Conservation (phyloP, 2,329 filamentous ascomycete species). For the Clonostachys sp. region DNA sequence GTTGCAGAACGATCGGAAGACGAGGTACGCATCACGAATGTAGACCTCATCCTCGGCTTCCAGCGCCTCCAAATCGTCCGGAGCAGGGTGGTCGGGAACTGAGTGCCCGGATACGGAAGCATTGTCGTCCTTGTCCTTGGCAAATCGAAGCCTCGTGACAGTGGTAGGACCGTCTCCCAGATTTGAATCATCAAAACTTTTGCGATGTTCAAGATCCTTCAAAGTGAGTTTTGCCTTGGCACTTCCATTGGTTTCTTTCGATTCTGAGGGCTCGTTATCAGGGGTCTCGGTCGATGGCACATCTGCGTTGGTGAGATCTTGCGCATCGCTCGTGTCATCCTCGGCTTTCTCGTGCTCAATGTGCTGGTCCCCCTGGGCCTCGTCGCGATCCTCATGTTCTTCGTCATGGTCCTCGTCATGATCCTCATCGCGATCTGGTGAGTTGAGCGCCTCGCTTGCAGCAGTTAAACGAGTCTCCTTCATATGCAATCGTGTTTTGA, state of each 20-base stretch:
- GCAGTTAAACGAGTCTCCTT: conserved; percentile 73
- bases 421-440: too few species aligned
- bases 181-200: conserved; percentile 65
- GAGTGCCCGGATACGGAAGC: conserved; percentile 48
- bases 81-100: conserved; percentile 44
- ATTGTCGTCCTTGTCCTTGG: conserved; percentile 24
- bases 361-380: conserved; percentile 28
- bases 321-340: neutral
- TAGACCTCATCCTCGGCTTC: conserved; percentile 90
- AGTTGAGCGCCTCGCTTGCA: conserved; percentile 42
- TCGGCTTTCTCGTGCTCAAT: too few species aligned
- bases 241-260: conserved; percentile 20
- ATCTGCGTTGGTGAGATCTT: conserved; percentile 27
- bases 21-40: conserved; percentile 92
- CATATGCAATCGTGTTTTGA: conserved; percentile 79
- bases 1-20: conserved; percentile 97
- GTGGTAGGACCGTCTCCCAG: conserved; percentile 64
- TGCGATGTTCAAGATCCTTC: conserved; percentile 63
- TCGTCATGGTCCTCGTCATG: too few species aligned
- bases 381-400: conserved; percentile 38
- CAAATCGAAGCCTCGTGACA: conserved; percentile 56
- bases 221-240: conserved; percentile 51
- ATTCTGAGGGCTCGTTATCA: conserved; percentile 16
- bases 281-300: conserved; percentile 24
- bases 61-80: conserved; percentile 54